Base-by-base conservation (phyloP, 768 basidiomycete species). In the Amanita molliuscula region DNA sequence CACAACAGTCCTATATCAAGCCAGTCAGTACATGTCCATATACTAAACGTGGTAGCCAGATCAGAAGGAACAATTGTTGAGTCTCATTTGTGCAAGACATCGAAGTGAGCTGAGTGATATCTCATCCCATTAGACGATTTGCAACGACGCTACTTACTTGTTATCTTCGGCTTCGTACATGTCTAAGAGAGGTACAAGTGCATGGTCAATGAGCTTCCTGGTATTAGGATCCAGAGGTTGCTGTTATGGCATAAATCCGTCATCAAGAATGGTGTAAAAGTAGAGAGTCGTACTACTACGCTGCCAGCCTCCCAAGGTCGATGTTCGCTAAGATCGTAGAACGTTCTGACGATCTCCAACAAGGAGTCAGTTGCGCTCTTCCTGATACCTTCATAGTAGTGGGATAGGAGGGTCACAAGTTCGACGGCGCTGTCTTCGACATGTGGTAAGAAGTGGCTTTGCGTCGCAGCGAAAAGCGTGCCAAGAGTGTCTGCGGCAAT, bases 301-400 rank as follows among this genome's bases (percentile, higher is more conserved):
- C 73, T 70, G 47, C 93, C 92, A 49, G 93, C 73, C 51, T 75
- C 69, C 94, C 94, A 98, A 48, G 92, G 82, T 42, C 76, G 74
- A 23, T 84, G 82, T 47, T 88, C 79, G 48, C 84, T 84, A 49
- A 98, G 73, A 35, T 92, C 88, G 65, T 97, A 89, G 75, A 93
- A 94, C 1, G 88, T 90, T 62, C 88, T 77, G 55, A 96, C 77
- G 61, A 93, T 84, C 61, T 89, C 82, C 56, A 98, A 77, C 46
- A 98, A 72, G 8, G 91, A 88, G 44, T 90, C 84, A 4, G 87
- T 83, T 20, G 93, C 84, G 41, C 87, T 81, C 74, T 98, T 98
- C 61, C 96, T 76, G 67, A 99, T 96, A 26, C 95, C 96, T 64
- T 98, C 95, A 65, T 97, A 97, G 67, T 92, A 95, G 70, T 99